Conservation (phyloP, 257 asterid genomes). For the Anisodus acutangulus region DNA sequence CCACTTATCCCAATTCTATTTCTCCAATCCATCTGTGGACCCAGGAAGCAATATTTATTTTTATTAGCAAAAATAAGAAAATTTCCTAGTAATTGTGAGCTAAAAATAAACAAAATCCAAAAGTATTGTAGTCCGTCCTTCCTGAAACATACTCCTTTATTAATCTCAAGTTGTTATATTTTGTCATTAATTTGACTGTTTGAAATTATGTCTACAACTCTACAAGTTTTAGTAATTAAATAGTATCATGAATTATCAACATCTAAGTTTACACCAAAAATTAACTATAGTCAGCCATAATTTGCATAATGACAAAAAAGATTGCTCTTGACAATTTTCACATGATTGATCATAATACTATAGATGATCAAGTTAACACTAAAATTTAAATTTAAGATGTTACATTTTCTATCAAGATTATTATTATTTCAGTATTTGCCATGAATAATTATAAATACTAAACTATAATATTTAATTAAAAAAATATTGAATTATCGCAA, state of each 20-base stretch:
- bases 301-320: no score
- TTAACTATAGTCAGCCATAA: no score
- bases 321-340: no score
- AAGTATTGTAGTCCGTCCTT: neutral
- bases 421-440: no score
- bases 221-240: no score
- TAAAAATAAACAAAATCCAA: neutral
- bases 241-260: no score
- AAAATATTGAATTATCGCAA: neutral
- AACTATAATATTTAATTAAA: neutral
- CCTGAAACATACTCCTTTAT: neutral
- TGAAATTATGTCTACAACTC: no score
- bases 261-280: no score
- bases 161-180: neutral
- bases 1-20: constrained; percentile 19
- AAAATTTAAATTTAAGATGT: neutral
- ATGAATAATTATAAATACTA: neutral
- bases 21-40: constrained; percentile 19
- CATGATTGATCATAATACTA: neutral
- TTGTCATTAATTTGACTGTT: no score
- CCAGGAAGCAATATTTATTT: neutral
- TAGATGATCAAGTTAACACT: neutral
- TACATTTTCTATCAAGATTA: neutral
- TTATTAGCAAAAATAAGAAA: neutral
- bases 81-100: neutral